These are phyloP conservation scores for Zychaea mexicana DNA, from an alignment of 371 early-diverging fungal species.

Conservation along the genomic window DNA sequence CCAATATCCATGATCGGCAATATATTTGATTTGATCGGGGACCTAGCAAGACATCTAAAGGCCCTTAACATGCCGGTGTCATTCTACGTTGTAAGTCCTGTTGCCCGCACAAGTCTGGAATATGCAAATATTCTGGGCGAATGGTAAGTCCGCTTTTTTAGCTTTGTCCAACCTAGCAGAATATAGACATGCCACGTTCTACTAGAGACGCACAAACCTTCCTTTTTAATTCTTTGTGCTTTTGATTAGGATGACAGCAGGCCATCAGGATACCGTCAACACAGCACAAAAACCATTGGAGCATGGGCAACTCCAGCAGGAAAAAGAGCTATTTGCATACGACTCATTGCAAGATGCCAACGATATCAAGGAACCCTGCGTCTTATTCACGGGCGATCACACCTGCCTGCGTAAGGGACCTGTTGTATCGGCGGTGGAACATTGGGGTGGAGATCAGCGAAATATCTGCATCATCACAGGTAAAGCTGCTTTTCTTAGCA, in stretches of 20 bases:
- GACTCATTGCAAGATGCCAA: conserved; percentile 41
- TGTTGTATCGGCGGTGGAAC: conserved; percentile 32
- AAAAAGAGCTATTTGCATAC: conserved; percentile 31
- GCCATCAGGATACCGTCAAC: conserved; percentile 60
- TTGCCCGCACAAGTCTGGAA: conserved; percentile 77
- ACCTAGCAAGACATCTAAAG: conserved; percentile 54
- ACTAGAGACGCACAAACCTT: conserved; percentile 36
- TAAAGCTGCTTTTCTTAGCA: conserved; percentile 13
- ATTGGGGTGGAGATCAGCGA: conserved; percentile 27
- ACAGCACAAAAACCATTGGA: conserved; percentile 57
- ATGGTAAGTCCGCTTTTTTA: conserved; percentile 58
- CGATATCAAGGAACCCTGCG: conserved; percentile 55
- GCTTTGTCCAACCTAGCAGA: neutral
- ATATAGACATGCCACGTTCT: too few species aligned
- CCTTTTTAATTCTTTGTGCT: neutral
- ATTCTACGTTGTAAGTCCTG: conserved; percentile 74
- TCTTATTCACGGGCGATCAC: conserved; percentile 68
- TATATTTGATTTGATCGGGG: conserved; percentile 76
- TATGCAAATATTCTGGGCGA: conserved; percentile 87
- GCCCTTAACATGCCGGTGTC: conserved; percentile 57
- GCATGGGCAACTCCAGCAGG: conserved; percentile 54
- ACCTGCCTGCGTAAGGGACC: conserved; percentile 27
- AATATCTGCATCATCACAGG: conserved; percentile 37
- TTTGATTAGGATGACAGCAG: conserved; percentile 72
- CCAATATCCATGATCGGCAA: conserved; percentile 70